A percentile compares a stretch with the other conserved stretches of the same genome.
Conservation (phyloP, 2,329 filamentous ascomycete genomes). For the Didymellaceae sp. region DNA sequence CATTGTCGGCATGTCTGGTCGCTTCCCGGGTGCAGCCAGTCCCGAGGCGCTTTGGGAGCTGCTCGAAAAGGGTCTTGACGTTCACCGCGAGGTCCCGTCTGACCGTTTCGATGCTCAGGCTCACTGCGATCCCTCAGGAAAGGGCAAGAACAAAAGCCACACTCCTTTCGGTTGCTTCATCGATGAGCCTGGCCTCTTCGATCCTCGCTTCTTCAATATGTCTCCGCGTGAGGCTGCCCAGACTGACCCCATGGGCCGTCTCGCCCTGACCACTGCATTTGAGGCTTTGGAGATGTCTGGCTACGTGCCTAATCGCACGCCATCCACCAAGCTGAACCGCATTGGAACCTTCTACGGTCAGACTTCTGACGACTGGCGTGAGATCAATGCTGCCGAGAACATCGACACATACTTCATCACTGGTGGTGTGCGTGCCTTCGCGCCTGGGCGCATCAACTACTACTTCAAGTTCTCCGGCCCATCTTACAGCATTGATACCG, state of each 20-base stretch:
- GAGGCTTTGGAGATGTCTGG: slow-evolving; percentile 84
- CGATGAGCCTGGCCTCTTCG: slow-evolving; percentile 77
- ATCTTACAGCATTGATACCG: slow-evolving; percentile 76
- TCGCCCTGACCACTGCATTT: slow-evolving; percentile 78
- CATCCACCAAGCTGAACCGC: slow-evolving; percentile 68
- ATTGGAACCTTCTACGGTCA: slow-evolving; percentile 79
- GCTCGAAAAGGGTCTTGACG: slow-evolving; percentile 75
- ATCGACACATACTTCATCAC: slow-evolving; percentile 74
- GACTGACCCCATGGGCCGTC: slow-evolving; percentile 80
- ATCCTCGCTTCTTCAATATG: slow-evolving; percentile 88
- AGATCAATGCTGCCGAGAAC: slow-evolving; percentile 75
- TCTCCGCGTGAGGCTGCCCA: slow-evolving; percentile 80
- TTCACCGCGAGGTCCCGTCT: slow-evolving; percentile 70
- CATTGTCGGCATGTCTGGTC: slow-evolving; percentile 82
- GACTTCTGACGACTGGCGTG: slow-evolving; percentile 78
- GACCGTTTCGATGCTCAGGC: slow-evolving; percentile 77
- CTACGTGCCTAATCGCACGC: slow-evolving; percentile 74
- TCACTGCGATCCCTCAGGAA: slow-evolving; percentile 74
- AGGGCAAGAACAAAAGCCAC: slow-evolving; percentile 76
- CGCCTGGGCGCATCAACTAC: slow-evolving; percentile 73
- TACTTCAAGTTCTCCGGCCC: slow-evolving; percentile 79
- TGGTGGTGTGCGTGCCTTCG: slow-evolving; percentile 67
- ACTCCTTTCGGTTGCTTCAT: slow-evolving; percentile 79
- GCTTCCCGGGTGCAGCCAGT: slow-evolving; percentile 75
- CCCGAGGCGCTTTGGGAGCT: slow-evolving; percentile 78